Evolutionary conservation across 1,284 basidiomycete genomes (phyloP).

Genomic region (Cryptococcus sp.): DNA sequence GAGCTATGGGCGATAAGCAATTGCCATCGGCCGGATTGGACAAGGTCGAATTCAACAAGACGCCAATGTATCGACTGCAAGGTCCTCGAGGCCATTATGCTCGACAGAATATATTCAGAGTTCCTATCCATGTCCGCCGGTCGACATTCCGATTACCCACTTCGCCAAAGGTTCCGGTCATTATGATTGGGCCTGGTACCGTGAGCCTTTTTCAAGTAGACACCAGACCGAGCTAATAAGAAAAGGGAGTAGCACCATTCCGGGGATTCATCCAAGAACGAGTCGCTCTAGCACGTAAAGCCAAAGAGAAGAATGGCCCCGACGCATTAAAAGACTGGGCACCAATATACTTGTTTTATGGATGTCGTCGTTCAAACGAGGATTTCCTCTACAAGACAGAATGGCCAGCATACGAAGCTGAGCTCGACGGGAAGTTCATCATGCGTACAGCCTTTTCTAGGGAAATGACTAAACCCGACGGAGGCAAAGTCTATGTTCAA

Average conservation of each 20-base stretch:
- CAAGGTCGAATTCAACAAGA: constrained; percentile 39
- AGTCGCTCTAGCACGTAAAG: constrained; percentile 87
- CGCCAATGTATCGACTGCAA: constrained; percentile 76
- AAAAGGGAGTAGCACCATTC: constrained; percentile 93
- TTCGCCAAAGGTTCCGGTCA: constrained; percentile 94
- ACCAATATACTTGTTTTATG: constrained; percentile 89
- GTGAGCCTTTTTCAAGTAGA: constrained; percentile 54
- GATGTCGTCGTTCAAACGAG: constrained; percentile 78
- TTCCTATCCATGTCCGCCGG: constrained; percentile 89
- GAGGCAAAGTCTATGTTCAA: constrained; percentile 95
- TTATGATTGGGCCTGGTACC: constrained; percentile 98
- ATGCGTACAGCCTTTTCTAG: constrained; percentile 87
- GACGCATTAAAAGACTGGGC: constrained; percentile 95
- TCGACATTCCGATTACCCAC: constrained; percentile 96
- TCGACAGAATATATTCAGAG: constrained; percentile 64
- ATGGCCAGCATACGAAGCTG: constrained; percentile 81
- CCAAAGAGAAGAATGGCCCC: constrained; percentile 81
- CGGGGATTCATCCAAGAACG: constrained; percentile 97
- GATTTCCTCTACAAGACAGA: constrained; percentile 95
- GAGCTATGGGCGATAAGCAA: not conserved
- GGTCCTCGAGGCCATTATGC: constrained; percentile 82
- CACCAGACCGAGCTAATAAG: not conserved
- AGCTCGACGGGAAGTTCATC: constrained; percentile 84
- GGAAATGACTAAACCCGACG: constrained; percentile 70
- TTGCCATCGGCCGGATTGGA: constrained; percentile 21